Base-by-base conservation (phyloP, 164 flowering plant genomes). In the Vitis cinerea region DNA sequence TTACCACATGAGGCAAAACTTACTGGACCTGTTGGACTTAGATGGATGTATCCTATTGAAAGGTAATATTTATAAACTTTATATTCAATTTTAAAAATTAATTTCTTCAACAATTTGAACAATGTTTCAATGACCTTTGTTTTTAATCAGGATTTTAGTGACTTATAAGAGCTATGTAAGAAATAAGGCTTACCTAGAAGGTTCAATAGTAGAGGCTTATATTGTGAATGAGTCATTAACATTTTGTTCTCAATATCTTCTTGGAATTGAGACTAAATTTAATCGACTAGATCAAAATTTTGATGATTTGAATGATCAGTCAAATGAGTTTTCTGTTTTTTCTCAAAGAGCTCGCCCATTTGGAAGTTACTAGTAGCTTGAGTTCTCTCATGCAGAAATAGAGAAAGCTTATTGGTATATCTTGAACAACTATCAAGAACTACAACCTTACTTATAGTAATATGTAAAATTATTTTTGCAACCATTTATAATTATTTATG, bases 1-100 rank as follows among this genome's bases (percentile, higher is more conserved):
- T 19, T 19, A 19, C 23, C 23, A 19, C 23, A 19, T 19, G 23
- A 19, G 23, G 23, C 47, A 10, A 27, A n/a, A 59, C 63, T 59
- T 7, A 7, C 10, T 9, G n/a, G 44, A 8, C n/a, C 63, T 7
- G 37, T 59, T 27, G 37, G 63, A 11, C 37, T 47, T 27, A 59
- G 63, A n/a, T 59, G 63, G 63, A 59, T 19, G 47, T 13, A 59
- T 59, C 63, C 5, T 12, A 27, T 59, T 59, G 63, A 59, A 30
- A 17, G 59, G 59, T 56, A 56, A 56, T 56, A 15, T 3, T 56
- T 14, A 8, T 10, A 56, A 56, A 8, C 10, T 11, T 14, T 56
- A 15, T 56, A 1, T 56, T 5, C 0, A 1, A 9, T 6, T 10
- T 6, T 2, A 15, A 6, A 6, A 56, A 5, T 16, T 0, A 14